phyloP scores from a whole-genome alignment of 768 basidiomycete genomes.

The Termitomyces sp. region DNA sequence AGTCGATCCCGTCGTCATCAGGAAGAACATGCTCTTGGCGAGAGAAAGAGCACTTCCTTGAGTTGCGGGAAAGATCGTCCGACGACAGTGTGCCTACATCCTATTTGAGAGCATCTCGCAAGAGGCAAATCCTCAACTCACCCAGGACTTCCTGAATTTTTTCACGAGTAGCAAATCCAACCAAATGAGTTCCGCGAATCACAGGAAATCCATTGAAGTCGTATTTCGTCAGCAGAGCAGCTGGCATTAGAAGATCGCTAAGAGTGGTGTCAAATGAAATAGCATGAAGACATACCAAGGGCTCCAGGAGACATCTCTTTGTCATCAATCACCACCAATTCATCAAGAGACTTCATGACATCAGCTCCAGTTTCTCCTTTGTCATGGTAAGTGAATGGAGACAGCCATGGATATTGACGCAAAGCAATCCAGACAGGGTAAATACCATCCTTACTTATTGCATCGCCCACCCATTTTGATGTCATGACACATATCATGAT shows the following conservation, averaged over 20 bases:
- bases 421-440: constrained; percentile 72
- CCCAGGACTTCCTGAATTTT: constrained; percentile 37
- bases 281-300: constrained; percentile 30
- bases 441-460: constrained; percentile 63
- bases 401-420: constrained; percentile 67
- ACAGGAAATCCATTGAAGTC: constrained; percentile 66
- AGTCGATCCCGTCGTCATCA: constrained; percentile 27
- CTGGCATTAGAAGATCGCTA: constrained; percentile 19
- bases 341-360: constrained; percentile 50
- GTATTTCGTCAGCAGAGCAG: constrained; percentile 34
- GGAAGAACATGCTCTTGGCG: constrained; percentile 21
- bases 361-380: constrained; percentile 55
- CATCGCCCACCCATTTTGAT: constrained; percentile 74
- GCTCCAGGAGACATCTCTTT: constrained; percentile 40
- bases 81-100: constrained; percentile 23
- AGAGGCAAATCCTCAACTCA: constrained; percentile 15
- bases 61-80: constrained; percentile 22
- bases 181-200: constrained; percentile 40
- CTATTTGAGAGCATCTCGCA: background rate
- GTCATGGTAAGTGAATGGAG: constrained; percentile 61
- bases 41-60: constrained; percentile 40
- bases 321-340: constrained; percentile 51
- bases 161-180: constrained; percentile 61
- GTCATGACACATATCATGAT: constrained; percentile 80
- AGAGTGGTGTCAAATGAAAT: background rate